Evolutionary conservation across 352 stramenopile genomes (phyloP).

Genomic region (Globisporangium perplexum): DNA sequence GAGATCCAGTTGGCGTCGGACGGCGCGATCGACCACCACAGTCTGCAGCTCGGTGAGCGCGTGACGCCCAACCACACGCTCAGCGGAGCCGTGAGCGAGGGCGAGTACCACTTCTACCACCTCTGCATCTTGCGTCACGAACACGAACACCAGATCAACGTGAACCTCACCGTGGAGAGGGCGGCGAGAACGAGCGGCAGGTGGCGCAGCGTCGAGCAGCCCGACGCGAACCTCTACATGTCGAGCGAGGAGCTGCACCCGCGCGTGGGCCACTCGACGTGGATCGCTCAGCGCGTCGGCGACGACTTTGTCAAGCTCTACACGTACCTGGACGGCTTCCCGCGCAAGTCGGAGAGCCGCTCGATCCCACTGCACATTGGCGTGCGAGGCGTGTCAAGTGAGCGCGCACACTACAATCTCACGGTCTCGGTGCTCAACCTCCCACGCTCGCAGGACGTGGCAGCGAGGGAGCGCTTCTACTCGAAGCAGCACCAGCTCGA

Average conservation of each 20-base stretch:
- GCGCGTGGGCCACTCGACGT: conserved; percentile 52
- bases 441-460: conserved; percentile 41
- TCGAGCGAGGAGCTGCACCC: conserved; percentile 64
- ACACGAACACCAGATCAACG: conserved; percentile 69
- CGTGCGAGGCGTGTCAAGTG: conserved; percentile 38
- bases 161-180: conserved; percentile 38
- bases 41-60: conserved; percentile 38
- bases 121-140: conserved; percentile 68
- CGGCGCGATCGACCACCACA: conserved; percentile 45
- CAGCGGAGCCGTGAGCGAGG: conserved; percentile 42
- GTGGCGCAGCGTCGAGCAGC: neutral
- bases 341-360: conserved; percentile 42
- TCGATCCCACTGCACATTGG: conserved; percentile 71
- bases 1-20: conserved; percentile 72
- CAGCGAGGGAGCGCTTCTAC: conserved; percentile 47
- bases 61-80: conserved; percentile 62
- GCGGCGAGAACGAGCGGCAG: neutral
- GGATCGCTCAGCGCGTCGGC: conserved; percentile 59
- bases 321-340: conserved; percentile 79
- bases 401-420: conserved; percentile 35
- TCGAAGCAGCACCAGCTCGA: conserved; percentile 30
- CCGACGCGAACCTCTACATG: conserved; percentile 66
- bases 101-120: conserved; percentile 68
- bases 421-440: conserved; percentile 58
- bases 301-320: conserved; percentile 57